These are phyloP conservation scores for Cercophora newfieldiana DNA, from an alignment of 495 filamentous ascomycete genomes.

Conservation along the genomic window DNA sequence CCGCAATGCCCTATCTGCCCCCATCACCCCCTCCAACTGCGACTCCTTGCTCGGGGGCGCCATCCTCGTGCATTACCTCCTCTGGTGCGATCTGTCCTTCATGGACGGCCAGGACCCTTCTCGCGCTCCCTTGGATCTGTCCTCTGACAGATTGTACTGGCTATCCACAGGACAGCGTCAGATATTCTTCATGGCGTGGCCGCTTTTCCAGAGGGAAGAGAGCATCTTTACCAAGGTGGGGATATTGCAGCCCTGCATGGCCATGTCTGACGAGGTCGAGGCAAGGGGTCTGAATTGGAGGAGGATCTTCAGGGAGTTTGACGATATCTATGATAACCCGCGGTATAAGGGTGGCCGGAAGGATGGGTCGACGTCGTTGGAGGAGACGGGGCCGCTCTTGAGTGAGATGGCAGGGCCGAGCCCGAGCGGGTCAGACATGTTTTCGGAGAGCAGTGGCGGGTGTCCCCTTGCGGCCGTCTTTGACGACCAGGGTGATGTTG, in stretches of 20 bases:
- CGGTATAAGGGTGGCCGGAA: conserved; percentile 14
- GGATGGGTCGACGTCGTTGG: neutral
- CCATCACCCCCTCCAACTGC: conserved; percentile 40
- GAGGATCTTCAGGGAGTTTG: conserved; percentile 8
- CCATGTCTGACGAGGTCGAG: conserved; percentile 21
- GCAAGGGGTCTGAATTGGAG: conserved; percentile 22
- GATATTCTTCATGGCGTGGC: conserved; percentile 32
- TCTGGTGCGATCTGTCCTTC: conserved; percentile 30
- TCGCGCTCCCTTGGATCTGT: conserved; percentile 16
- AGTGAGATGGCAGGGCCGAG: neutral
- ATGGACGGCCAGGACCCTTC: conserved; percentile 12
- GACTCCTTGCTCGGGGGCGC: conserved; percentile 36
- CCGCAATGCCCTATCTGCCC: conserved; percentile 21
- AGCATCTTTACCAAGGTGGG: conserved; percentile 18
- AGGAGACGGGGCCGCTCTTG: neutral
- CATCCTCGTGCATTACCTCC: conserved; percentile 30
- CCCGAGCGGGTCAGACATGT: neutral
- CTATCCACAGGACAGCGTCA: conserved; percentile 29
- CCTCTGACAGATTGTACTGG: conserved; percentile 25
- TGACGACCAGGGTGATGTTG: neutral
- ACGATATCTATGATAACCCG: conserved; percentile 23
- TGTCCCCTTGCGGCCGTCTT: neutral
- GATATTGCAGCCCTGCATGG: conserved; percentile 25
- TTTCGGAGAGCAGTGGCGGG: neutral
- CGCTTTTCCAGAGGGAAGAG: conserved; percentile 15